Conservation (phyloP, 208 protist species). For the Trypanosoma brucei region DNA sequence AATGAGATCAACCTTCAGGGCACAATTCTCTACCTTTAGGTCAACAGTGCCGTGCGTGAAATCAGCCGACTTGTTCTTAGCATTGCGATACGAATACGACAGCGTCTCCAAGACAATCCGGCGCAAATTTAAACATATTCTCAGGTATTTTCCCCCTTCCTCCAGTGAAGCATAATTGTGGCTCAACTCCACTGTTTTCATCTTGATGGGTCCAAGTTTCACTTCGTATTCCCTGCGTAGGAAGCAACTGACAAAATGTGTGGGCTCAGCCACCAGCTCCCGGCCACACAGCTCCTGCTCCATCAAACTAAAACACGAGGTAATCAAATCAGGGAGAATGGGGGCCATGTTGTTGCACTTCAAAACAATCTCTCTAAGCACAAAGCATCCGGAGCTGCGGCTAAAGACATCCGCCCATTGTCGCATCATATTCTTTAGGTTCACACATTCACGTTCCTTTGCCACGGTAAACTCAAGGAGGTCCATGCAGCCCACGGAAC, state of each 20-base stretch:
- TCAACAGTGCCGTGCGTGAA: slow-evolving; percentile 11
- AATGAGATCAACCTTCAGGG: slow-evolving; percentile 16
- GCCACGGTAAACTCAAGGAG: slow-evolving; percentile 34
- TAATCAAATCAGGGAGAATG: slow-evolving; percentile 24
- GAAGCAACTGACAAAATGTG: slow-evolving; percentile 30
- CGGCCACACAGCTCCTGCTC: slow-evolving; percentile 24
- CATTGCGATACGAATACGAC: slow-evolving; percentile 37
- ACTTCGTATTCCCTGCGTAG: slow-evolving; percentile 45
- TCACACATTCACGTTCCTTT: slow-evolving; percentile 33
- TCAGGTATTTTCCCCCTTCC: slow-evolving; percentile 34
- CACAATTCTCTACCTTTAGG: slow-evolving; percentile 20
- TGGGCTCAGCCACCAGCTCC: slow-evolving; percentile 18
- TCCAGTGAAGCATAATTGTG: slow-evolving; percentile 31
- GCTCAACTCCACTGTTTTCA: slow-evolving; percentile 34
- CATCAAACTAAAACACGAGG: slow-evolving; percentile 33
- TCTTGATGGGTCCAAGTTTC: slow-evolving; percentile 32
- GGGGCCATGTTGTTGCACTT: slow-evolving; percentile 31
- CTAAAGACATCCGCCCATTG: slow-evolving; percentile 48
- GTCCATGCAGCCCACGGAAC: background rate
- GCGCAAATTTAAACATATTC: slow-evolving; percentile 31
- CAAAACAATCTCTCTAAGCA: slow-evolving; percentile 39
- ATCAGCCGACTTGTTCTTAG: background rate
- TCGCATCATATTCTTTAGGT: slow-evolving; percentile 26
- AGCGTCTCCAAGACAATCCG: slow-evolving; percentile 37
- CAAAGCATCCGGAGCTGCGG: slow-evolving; percentile 27